Conservation (phyloP, 2,329 filamentous ascomycete species). For the Alternaria sp. region DNA sequence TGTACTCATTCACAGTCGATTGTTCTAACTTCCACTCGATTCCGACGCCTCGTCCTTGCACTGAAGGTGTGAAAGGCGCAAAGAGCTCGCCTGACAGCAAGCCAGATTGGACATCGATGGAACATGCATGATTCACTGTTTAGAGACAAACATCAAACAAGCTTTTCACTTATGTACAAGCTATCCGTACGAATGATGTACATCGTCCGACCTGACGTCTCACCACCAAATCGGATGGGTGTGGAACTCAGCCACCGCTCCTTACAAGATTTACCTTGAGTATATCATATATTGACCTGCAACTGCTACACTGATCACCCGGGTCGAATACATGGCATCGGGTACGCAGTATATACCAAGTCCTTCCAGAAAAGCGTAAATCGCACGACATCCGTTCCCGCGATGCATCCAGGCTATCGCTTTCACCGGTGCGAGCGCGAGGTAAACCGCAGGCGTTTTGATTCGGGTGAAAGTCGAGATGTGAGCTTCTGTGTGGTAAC, state of each 20-base stretch:
- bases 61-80: background rate
- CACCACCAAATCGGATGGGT: background rate
- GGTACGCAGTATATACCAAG: background rate
- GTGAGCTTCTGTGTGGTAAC: background rate
- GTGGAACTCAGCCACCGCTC: background rate
- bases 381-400: background rate
- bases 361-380: background rate
- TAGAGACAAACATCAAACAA: background rate
- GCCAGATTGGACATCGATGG: background rate
- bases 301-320: fast-evolving
- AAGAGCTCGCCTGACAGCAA: background rate
- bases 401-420: background rate
- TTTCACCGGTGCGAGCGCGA: background rate
- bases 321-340: background rate
- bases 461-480: background rate
- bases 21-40: background rate
- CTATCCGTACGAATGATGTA: background rate
- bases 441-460: background rate
- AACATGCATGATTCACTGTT: background rate
- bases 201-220: background rate
- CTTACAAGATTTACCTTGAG: background rate
- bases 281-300: background rate
- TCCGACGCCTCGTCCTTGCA: background rate
- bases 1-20: background rate
- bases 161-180: background rate